Conservation (phyloP, 805 yeast species). For the Teunomyces pallodes region DNA sequence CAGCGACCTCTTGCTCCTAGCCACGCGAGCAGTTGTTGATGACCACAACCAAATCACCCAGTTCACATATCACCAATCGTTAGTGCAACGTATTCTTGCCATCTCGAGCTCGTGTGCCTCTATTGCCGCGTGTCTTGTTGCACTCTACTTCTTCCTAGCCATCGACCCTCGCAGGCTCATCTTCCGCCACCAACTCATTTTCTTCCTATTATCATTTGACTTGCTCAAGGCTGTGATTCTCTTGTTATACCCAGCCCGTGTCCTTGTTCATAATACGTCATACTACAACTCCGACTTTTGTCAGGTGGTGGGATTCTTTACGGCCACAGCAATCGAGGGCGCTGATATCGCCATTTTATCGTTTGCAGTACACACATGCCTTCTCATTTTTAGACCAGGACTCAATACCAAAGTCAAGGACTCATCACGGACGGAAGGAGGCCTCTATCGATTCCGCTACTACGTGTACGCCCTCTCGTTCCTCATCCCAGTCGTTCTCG, state of each 20-base stretch:
- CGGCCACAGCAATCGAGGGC: slow-evolving; percentile 78
- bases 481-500: slow-evolving; percentile 62
- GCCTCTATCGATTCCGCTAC: slow-evolving; percentile 58
- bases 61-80: slow-evolving; percentile 27
- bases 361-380: slow-evolving; percentile 79
- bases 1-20: background rate
- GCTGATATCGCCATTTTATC: slow-evolving; percentile 80
- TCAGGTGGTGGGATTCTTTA: slow-evolving; percentile 74
- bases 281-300: slow-evolving; percentile 52
- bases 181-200: slow-evolving; percentile 69
- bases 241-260: slow-evolving; percentile 65
- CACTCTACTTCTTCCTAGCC: slow-evolving; percentile 58
- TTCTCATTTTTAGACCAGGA: slow-evolving; percentile 66
- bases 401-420: slow-evolving; percentile 40
- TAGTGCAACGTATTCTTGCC: slow-evolving; percentile 36
- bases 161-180: slow-evolving; percentile 62
- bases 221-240: slow-evolving; percentile 69
- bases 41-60: slow-evolving; percentile 22
- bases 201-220: slow-evolving; percentile 68
- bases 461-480: slow-evolving; percentile 58
- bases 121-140: slow-evolving; percentile 49
- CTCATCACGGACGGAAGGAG: slow-evolving; percentile 58
- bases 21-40: background rate
- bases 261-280: slow-evolving; percentile 39
- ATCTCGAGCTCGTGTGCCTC: slow-evolving; percentile 37